These are phyloP conservation scores for Fusarium globosum DNA, from an alignment of 2,329 filamentous ascomycete species.

Conservation along the genomic window DNA sequence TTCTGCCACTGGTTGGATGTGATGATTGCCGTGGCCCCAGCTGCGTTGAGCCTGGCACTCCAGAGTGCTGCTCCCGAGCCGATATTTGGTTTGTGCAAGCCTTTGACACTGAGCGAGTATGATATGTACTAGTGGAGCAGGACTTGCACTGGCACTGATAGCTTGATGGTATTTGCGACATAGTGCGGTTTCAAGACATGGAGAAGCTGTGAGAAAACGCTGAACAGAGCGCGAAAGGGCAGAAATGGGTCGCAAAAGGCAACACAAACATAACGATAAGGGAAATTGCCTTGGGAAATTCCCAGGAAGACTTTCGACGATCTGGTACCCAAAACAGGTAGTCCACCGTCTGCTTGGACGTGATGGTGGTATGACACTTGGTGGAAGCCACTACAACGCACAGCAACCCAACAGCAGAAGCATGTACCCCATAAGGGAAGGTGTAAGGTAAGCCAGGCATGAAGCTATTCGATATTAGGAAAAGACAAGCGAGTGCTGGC, in stretches of 20 bases:
- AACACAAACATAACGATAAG: background rate
- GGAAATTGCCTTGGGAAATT: background rate
- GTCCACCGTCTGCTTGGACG: background rate
- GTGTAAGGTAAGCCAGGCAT: background rate
- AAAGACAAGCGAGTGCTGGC: background rate
- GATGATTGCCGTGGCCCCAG: background rate
- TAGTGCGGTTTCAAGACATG: background rate
- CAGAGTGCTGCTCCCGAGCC: background rate
- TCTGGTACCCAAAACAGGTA: background rate
- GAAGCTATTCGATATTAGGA: background rate
- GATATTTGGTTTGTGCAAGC: background rate
- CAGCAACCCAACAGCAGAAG: background rate
- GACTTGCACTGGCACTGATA: background rate
- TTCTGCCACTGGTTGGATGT: background rate
- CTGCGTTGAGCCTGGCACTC: background rate
- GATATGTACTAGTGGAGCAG: background rate
- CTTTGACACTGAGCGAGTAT: background rate
- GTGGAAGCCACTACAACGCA: background rate
- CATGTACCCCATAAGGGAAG: background rate
- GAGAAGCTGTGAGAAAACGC: background rate
- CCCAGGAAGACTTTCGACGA: background rate
- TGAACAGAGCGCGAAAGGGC: background rate
- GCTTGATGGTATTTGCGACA: background rate
- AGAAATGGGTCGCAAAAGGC: background rate
- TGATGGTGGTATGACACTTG: background rate